Percentiles rank a stretch among this genome's conserved stretches.
Conservation (phyloP, 345 rosid genomes). For the Punica granatum region DNA sequence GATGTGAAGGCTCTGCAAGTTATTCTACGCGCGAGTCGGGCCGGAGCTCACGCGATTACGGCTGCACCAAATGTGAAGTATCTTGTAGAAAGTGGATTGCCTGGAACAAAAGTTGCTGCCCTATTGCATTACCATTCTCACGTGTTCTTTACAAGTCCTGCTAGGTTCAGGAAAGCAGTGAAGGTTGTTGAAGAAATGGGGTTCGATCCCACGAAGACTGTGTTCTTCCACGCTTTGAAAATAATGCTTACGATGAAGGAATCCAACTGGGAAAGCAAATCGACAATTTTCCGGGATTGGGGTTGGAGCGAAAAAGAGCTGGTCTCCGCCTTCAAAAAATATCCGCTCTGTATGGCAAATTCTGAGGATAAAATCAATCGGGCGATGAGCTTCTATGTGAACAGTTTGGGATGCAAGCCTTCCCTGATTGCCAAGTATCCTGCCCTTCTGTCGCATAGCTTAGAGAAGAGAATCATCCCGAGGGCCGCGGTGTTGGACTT, state of each 20-base stretch:
- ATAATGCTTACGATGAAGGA: background rate
- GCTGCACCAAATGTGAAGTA: background rate
- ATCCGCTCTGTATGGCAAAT: slow-evolving; percentile 11
- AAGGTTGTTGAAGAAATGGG: background rate
- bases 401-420: slow-evolving; percentile 18
- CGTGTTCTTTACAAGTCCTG: background rate
- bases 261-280: slow-evolving; percentile 12
- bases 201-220: slow-evolving; percentile 13
- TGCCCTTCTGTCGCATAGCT: slow-evolving; percentile 3
- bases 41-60: background rate
- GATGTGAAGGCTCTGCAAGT: slow-evolving; percentile 7
- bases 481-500: slow-evolving; percentile 16
- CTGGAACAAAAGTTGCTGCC: too few relatives aligned
- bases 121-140: too few relatives aligned
- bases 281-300: slow-evolving; percentile 6
- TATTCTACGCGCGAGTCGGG: background rate
- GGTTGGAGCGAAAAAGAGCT: slow-evolving; percentile 18
- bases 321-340: slow-evolving; percentile 13
- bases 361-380: slow-evolving; percentile 21
- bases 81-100: background rate
- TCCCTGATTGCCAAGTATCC: slow-evolving; percentile 10
- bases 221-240: slow-evolving; percentile 6
- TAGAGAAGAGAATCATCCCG: slow-evolving; percentile 28
- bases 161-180: background rate
- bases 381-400: slow-evolving; percentile 18